Base-by-base conservation (phyloP, 148 eudicot species). In the Silene uniflora region DNA sequence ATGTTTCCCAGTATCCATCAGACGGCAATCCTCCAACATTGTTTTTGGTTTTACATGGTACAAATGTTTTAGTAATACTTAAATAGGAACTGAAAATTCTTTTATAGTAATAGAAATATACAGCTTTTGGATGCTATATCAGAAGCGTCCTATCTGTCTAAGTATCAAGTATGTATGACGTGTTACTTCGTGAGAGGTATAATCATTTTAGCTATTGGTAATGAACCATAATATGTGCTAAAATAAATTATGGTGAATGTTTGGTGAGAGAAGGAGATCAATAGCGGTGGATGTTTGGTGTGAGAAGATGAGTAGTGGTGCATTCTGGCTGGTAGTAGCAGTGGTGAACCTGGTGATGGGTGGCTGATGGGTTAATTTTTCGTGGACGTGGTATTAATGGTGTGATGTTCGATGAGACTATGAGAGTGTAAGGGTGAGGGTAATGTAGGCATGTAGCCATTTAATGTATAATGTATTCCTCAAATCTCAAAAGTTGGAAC, bases 21-120 rank as follows among this genome's bases (percentile, higher is more conserved):
- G 92, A 91, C 81, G 99, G 96, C 81, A 95, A 95, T 78, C 99
- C 99, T n/a, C 99, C 99, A 24, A 92, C 97, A 71, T 73, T 95
- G 75, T 92, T 92, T 76, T 83, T 95, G 83, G 94, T 86, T 75
- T 80, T 95, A 77, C 92, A 86, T 83, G 99, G 98, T 95, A 82
- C 69, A 67, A 42, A 49, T 73, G 62, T 76, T 60, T 75, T 64
- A 10, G 3, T 52, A 24, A 16, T 52, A 52, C 3, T 67, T 19
- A 49, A 69, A 14, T 62, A 21, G 16, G 3, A 52, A 68, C 62
- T 39, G 22, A 23, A 21, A 52, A 70, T 49, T 70, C 39, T 52
- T 16, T 12, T 52, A 22, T 19, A 52, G 16, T 22, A 14, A 7
- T 68, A 32, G 56, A 67, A 21, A 17, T 68, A 18, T 68, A 24